A percentile compares a stretch with the other conserved stretches of the same genome.
Evolutionary conservation across 2,329 filamentous ascomycete species (phyloP).

Genomic region (Microthyrium microscopicum): DNA sequence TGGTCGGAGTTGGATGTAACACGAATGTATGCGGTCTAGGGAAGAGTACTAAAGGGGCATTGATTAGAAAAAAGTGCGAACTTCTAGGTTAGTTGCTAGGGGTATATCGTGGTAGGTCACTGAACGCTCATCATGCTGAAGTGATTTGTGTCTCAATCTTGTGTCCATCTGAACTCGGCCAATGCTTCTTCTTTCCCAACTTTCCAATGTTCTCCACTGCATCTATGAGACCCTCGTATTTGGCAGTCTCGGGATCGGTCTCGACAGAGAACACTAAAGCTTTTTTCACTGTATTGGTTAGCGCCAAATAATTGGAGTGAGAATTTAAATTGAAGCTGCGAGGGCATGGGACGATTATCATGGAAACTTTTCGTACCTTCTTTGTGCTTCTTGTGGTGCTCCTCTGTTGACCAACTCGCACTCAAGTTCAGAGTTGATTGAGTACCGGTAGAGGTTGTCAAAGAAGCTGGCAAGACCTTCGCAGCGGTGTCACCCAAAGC

Average conservation of each 20-base stretch:
- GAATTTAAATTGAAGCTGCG: slow-evolving; percentile 3
- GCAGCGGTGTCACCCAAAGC: neutral
- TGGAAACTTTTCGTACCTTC: neutral
- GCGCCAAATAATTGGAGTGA: neutral
- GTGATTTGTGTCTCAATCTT: too few relatives aligned
- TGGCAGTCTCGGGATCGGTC: slow-evolving; percentile 9
- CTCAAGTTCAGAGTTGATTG: neutral
- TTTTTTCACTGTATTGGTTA: neutral
- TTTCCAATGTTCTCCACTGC: slow-evolving; percentile 19
- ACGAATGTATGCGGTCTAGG: too few relatives aligned
- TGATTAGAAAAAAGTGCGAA: too few relatives aligned
- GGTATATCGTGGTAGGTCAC: too few relatives aligned
- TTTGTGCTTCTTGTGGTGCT: slow-evolving; percentile 5
- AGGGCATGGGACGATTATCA: slow-evolving; percentile 1
- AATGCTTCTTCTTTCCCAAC: slow-evolving; percentile 24
- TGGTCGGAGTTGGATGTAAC: too few relatives aligned
- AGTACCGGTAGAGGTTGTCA: slow-evolving; percentile 14
- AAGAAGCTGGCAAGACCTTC: slow-evolving; percentile 13
- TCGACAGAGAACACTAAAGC: neutral
- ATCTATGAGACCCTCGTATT: slow-evolving; percentile 17
- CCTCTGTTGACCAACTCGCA: slow-evolving; percentile 3
- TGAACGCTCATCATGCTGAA: too few relatives aligned
- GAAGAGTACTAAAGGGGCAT: too few relatives aligned
- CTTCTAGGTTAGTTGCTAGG: too few relatives aligned
- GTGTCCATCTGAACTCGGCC: slow-evolving; percentile 12